These are phyloP conservation scores for Gossypium sturtianum DNA, from an alignment of 345 rosid genomes.

Conservation along the genomic window DNA sequence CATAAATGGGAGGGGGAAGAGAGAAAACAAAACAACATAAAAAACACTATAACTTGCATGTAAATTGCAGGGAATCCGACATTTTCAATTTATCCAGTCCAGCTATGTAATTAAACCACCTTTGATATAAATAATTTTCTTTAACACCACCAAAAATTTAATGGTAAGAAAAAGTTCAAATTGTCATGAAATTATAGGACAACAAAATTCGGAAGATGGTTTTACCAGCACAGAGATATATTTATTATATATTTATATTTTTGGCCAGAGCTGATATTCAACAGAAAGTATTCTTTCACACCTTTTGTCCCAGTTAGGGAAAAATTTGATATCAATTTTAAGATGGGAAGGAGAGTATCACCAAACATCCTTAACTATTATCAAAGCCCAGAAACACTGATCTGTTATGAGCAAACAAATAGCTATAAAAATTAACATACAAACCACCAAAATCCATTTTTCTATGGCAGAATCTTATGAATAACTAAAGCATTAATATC, in stretches of 20 bases:
- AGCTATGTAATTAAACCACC: background rate
- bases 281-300: background rate
- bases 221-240: background rate
- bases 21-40: background rate
- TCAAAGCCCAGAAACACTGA: background rate
- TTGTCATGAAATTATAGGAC: background rate
- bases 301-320: background rate
- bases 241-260: background rate
- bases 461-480: background rate
- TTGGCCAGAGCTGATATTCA: background rate
- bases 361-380: background rate
- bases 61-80: background rate
- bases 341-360: background rate
- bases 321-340: background rate
- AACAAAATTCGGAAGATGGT: background rate
- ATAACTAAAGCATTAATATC: constrained; percentile 3
- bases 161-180: background rate
- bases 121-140: background rate
- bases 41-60: background rate
- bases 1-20: background rate
- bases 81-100: background rate
- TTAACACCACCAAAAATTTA: background rate
- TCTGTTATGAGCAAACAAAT: background rate
- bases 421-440: background rate
- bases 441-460: background rate